Evolutionary conservation across 2,329 filamentous ascomycete genomes (phyloP).

Genomic region (Diatrype stigma): DNA sequence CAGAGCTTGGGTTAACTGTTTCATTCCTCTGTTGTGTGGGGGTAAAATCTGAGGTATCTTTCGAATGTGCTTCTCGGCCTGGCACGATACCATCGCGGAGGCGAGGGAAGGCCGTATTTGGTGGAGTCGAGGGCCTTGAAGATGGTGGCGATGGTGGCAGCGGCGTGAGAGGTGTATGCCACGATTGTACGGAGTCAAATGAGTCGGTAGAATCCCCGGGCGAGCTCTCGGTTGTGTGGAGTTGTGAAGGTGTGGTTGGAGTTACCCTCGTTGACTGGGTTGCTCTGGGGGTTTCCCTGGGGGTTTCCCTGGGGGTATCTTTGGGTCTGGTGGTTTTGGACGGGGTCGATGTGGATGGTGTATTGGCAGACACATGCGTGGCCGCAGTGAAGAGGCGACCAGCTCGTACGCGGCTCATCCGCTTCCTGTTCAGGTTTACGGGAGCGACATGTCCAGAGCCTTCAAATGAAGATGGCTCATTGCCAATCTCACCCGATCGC

Average conservation of each 20-base stretch:
- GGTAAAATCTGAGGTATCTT: conserved; percentile 30
- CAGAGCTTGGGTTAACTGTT: conserved; percentile 22
- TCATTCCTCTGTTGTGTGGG: conserved; percentile 28
- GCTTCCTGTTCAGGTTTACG: conserved; percentile 24
- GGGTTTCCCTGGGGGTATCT: too few relatives aligned
- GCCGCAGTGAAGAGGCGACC: conserved; percentile 35
- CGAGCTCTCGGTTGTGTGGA: conserved; percentile 32
- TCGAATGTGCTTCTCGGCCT: conserved; percentile 23
- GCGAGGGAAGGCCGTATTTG: conserved; percentile 30
- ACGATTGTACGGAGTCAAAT: conserved; percentile 51
- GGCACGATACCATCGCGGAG: conserved; percentile 37
- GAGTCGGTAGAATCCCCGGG: conserved; percentile 47
- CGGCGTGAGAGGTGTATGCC: conserved; percentile 42
- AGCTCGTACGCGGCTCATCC: conserved; percentile 25
- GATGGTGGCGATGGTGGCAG: conserved; percentile 42
- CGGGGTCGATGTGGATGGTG: conserved; percentile 38
- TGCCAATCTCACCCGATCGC: conserved; percentile 7
- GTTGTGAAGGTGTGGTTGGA: conserved; percentile 13
- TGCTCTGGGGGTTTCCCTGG: too few relatives aligned
- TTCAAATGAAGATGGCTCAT: conserved; percentile 23
- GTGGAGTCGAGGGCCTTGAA: conserved; percentile 35
- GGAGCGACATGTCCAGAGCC: conserved; percentile 22
- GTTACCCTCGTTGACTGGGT: conserved; percentile 12
- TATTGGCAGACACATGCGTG: conserved; percentile 37
- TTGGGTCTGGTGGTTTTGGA: too few relatives aligned